Conservation (phyloP, 2,329 filamentous ascomycete genomes). For the Lasiodiplodia sp. region DNA sequence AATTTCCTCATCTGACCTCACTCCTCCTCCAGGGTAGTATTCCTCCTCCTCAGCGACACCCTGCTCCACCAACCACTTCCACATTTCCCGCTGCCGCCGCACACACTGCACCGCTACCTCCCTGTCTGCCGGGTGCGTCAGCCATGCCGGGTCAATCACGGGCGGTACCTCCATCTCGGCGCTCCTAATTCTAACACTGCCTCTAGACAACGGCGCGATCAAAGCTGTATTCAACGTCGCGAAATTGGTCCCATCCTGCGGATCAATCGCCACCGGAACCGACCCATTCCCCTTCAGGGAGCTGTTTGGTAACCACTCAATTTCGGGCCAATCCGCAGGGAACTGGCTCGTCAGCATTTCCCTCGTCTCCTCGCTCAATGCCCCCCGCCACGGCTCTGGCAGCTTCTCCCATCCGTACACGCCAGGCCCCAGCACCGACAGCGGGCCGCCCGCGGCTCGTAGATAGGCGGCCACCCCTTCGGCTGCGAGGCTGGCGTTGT, state of each 20-base stretch:
- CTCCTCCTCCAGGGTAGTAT: constrained; percentile 32
- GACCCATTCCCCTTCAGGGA: constrained; percentile 34
- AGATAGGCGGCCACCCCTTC: too few relatives aligned
- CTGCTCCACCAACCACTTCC: not conserved
- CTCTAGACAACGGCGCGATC: constrained; percentile 44
- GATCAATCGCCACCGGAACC: constrained; percentile 34
- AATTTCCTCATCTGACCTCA: constrained; percentile 40
- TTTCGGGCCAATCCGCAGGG: constrained; percentile 35
- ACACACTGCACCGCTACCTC: constrained; percentile 42
- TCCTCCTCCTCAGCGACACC: not conserved
- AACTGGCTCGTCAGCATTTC: not conserved
- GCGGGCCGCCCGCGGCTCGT: too few relatives aligned
- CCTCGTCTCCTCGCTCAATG: too few relatives aligned
- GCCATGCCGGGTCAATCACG: constrained; percentile 45
- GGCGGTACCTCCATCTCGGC: constrained; percentile 39
- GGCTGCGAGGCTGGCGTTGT: too few relatives aligned
- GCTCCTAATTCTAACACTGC: constrained; percentile 43
- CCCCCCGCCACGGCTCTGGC: too few relatives aligned
- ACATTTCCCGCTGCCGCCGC: constrained; percentile 40
- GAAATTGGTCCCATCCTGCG: constrained; percentile 41
- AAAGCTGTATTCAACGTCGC: constrained; percentile 42
- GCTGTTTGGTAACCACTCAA: constrained; percentile 37
- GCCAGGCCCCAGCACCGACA: too few relatives aligned
- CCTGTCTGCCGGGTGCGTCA: constrained; percentile 42
- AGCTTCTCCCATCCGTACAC: too few relatives aligned